Evolutionary conservation across 176 grass and related monocot genomes (phyloP).

Genomic region (Phyllostachys edulis): DNA sequence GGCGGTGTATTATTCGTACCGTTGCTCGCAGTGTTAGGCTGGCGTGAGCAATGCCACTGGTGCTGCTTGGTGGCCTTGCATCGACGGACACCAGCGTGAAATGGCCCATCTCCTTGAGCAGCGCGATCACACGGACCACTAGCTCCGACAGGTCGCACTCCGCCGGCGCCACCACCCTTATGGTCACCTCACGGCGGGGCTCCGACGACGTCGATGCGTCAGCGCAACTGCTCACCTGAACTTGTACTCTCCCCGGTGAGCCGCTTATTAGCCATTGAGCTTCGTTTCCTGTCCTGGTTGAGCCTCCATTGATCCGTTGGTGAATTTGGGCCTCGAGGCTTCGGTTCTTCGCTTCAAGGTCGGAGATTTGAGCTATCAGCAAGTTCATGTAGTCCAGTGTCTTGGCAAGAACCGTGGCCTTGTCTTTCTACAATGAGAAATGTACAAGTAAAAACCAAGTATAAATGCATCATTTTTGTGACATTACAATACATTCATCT

Average conservation of each 20-base stretch:
- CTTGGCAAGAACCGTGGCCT: constrained; percentile 61
- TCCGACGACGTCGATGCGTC: background rate
- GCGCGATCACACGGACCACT: constrained; percentile 35
- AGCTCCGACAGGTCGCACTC: constrained; percentile 43
- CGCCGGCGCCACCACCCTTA: constrained; percentile 34
- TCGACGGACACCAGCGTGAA: constrained; percentile 38
- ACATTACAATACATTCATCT: background rate
- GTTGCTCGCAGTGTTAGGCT: constrained; percentile 33
- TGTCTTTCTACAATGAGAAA: constrained; percentile 61
- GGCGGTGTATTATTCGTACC: constrained; percentile 23
- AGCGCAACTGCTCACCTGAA: background rate
- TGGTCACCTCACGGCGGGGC: constrained; percentile 1
- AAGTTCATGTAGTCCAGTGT: constrained; percentile 64
- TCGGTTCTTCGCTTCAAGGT: constrained; percentile 59
- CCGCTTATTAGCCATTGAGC: background rate
- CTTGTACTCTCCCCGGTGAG: constrained; percentile 33
- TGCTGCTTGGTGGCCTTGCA: background rate
- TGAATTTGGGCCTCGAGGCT: constrained; percentile 45
- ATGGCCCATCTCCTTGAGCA: constrained; percentile 27
- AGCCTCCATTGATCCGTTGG: background rate
- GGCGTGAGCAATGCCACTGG: background rate
- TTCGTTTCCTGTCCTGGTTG: background rate
- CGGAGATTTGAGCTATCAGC: constrained; percentile 47
- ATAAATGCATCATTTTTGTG: background rate
- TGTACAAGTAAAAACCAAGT: background rate